Evolutionary conservation across 2,329 filamentous ascomycete species (phyloP), one percentile per base, ranked within the genome.

Genomic region (Epichloe uncinata): DNA sequence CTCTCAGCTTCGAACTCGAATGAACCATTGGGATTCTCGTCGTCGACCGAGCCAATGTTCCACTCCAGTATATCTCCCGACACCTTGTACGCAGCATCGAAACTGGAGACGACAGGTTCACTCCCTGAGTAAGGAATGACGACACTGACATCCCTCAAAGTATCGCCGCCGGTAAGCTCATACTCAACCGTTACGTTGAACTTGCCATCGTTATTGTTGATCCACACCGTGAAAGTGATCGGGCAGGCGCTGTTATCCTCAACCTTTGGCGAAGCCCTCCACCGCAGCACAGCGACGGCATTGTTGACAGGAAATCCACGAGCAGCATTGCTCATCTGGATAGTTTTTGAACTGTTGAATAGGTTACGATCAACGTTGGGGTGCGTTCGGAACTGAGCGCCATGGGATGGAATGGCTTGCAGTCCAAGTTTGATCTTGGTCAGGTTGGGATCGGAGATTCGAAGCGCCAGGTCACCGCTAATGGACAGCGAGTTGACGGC

Each of bases 181-280:
- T 97, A 98, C 68, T 97, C 93, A 35, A 97, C 80, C 2, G 91
- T 98, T 62, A 98, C 81, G 56, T 86, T 94, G 67, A 84, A 94
- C 60, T 84, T 89, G 63, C 82, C 81, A 44, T 84, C 80, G 45
- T 87, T 85, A 67, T 90, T 89, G 69, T 95, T 96, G 53, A 95
- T 87, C 93, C 93, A 98, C 37, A 96, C 91, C 2, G 89, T 96
- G 67, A 98, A 97, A 37, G 86, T 93, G 61, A 98, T 93, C 7
- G 93, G 93, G 37, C 94, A 82, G 49, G 90, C 81, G 54, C 81
- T 82, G 36, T 84, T 69, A 58, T 94, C 87, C 57, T 94, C 89
- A 2, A 78, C 75, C 68, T 87, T 89, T 45, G 88, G 85, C 15
- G 83, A 81, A 20, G 87, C 85, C 61, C 89, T 86, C 93, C 93